Evolutionary conservation across 148 eudicot species (phyloP).

Genomic region (Rhododendron kiyosumense): DNA sequence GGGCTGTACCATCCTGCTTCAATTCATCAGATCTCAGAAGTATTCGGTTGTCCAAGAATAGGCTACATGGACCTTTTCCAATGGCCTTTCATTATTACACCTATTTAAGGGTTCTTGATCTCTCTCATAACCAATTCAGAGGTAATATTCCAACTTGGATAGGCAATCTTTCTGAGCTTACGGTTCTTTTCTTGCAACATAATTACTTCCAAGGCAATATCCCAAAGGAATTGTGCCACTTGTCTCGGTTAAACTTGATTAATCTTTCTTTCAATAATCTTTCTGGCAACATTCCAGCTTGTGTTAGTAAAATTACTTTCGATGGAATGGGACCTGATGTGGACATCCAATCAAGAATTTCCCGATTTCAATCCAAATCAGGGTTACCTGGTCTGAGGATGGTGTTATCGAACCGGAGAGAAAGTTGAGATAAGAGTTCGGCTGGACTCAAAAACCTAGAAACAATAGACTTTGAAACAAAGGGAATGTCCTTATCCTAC

Average conservation of each 20-base stretch:
- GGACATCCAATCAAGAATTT: no score
- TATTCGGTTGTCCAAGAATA: neutral
- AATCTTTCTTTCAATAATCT: neutral
- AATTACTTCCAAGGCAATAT: neutral
- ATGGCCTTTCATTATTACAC: neutral
- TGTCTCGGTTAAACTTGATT: neutral
- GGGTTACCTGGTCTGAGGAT: no score
- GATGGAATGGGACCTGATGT: no score
- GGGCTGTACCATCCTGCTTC: neutral
- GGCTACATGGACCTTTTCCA: neutral
- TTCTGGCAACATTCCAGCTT: neutral
- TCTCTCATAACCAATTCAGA: neutral
- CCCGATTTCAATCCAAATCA: no score
- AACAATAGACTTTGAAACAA: no score
- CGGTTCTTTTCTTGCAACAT: neutral
- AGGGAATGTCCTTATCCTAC: neutral
- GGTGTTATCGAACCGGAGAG: no score
- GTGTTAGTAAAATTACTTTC: neutral
- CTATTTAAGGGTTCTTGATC: neutral
- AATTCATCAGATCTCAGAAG: fast-evolving
- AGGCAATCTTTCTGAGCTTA: neutral
- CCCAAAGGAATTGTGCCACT: neutral
- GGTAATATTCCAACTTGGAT: neutral
- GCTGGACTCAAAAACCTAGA: no score
- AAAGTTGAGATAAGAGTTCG: no score